Evolutionary conservation across 2,329 filamentous ascomycete species (phyloP), one percentile per base, ranked within the genome.

Genomic region (Diplocarpon rosae): DNA sequence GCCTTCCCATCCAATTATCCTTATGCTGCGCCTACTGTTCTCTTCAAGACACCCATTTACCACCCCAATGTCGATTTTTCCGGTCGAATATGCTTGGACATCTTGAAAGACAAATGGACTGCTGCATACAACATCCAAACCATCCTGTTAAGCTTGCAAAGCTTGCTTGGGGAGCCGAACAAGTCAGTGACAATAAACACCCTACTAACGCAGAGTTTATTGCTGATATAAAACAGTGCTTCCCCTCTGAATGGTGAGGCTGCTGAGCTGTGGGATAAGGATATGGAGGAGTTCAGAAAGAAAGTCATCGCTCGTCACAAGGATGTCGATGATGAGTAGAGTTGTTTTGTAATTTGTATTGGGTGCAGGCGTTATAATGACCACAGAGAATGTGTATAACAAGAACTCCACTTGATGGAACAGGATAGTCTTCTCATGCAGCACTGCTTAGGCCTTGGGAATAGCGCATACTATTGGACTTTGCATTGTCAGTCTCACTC

Each of bases 41-140:
- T 95, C 48, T 98, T 95, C 79, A 94, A 89, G 71, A 98, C 93
- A 6, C 92, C 92, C 31, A 95, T 98, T 67, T 98, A 96, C 72
- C 92, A 98, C 66, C 92, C 92, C 43, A 98, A 98, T 59, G 86
- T 98, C 57, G 92, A 98, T 69, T 95, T 98, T 69, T 89, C 85
- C 3, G 92, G 92, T 33, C 78, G 92, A 45, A 98, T 98, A 66
- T 98, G 92, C 65, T 74, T 98, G 49, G 93, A 98, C 62, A 98
- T 98, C 56, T 73, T 98, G 53, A 96, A 95, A 74, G 92, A 96
- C 66, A 95, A 95, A 70, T 98, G 92, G 92, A 95, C 88, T 48
- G 88, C 92, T 14, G 89, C 93, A 35, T 93, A 95, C 74, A 96
- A 96, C 62, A 88, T 94, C 50, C 86, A 93, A 65, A 94, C 84